Conservation (phyloP, 352 stramenopile genomes). For the Peronospora farinosa region DNA sequence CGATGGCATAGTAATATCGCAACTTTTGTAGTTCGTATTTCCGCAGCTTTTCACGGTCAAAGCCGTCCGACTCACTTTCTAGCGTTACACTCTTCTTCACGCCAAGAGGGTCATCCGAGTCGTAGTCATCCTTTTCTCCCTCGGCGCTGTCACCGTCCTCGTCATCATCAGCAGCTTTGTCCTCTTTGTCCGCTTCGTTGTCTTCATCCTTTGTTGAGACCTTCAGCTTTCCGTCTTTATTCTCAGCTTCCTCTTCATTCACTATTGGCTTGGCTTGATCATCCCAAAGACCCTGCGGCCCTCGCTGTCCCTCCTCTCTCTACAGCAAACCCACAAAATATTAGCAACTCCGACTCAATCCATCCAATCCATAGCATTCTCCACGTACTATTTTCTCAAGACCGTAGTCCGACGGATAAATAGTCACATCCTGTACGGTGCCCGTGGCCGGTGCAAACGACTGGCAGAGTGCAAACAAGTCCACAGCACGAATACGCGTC, state of each 20-base stretch:
- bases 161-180: constrained; percentile 16
- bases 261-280: constrained; percentile 30
- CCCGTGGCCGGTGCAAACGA: constrained; percentile 90
- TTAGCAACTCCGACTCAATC: constrained; percentile 4
- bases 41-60: constrained; percentile 93
- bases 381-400: constrained; percentile 86
- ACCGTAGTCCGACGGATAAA: constrained; percentile 96
- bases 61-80: constrained; percentile 56
- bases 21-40: constrained; percentile 96
- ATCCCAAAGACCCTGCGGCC: constrained; percentile 57
- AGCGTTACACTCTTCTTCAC: constrained; percentile 57
- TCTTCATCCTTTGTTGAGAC: constrained; percentile 14
- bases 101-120: constrained; percentile 65
- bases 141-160: constrained; percentile 32
- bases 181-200: constrained; percentile 22
- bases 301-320: constrained; percentile 77
- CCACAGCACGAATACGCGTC: constrained; percentile 91
- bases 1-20: constrained; percentile 97
- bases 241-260: constrained; percentile 11
- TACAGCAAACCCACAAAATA: constrained; percentile 18
- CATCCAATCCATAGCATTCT: not conserved
- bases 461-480: constrained; percentile 92
- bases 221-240: constrained; percentile 14
- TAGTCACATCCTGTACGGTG: constrained; percentile 86
- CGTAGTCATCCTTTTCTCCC: constrained; percentile 42